Evolutionary conservation across 345 rosid species (phyloP).

Genomic region (Firmiana major): DNA sequence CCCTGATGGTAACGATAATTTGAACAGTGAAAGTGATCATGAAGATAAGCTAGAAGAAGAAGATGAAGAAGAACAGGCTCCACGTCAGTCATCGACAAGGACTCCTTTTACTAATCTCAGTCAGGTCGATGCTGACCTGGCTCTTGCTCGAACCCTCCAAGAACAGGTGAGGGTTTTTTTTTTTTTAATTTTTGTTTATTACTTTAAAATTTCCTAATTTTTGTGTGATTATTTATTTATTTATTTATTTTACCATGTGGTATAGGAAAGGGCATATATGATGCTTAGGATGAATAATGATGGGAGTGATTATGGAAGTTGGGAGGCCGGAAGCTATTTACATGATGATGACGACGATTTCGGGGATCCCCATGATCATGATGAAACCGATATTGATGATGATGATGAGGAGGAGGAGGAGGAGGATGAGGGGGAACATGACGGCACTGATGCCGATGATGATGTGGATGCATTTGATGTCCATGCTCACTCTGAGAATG

Average conservation of each 20-base stretch:
- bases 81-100: conserved; percentile 41
- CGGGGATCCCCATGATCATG: conserved; percentile 45
- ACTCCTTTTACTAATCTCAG: conserved; percentile 77
- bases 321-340: conserved; percentile 70
- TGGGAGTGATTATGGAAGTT: conserved; percentile 74
- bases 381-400: conserved; percentile 32
- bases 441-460: conserved; percentile 37
- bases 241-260: conserved; percentile 7
- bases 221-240: conserved; percentile 10
- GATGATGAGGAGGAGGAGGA: conserved; percentile 4
- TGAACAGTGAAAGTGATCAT: conserved; percentile 16
- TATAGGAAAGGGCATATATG: conserved; percentile 86
- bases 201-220: background rate
- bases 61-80: conserved; percentile 14
- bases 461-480: conserved; percentile 59
- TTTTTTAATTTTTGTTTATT: background rate
- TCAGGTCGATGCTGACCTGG: conserved; percentile 91
- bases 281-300: conserved; percentile 70
- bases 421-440: conserved; percentile 23
- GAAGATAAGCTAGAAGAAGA: conserved; percentile 8
- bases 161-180: conserved; percentile 60
- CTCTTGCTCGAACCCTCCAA: conserved; percentile 87
- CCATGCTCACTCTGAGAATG: conserved; percentile 42
- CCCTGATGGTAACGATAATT: conserved; percentile 9
- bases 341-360: conserved; percentile 64